Evolutionary conservation across 805 yeast genomes (phyloP).

Genomic region (Metahyphopichia silvanorum): DNA sequence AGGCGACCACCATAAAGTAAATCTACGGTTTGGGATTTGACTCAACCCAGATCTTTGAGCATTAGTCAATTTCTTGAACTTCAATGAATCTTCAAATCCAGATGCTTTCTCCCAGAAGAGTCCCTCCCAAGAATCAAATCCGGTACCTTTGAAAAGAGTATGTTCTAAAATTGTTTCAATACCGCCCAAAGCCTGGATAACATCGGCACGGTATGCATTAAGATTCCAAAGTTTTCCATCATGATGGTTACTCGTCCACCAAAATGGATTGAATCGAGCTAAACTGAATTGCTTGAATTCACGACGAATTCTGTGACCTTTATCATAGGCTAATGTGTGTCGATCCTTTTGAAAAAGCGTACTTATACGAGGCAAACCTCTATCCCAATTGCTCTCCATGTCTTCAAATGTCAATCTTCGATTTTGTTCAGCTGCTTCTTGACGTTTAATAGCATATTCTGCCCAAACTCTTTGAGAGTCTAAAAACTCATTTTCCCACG

Average conservation of each 20-base stretch:
- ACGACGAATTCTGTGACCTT: conserved; percentile 83
- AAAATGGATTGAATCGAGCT: conserved; percentile 78
- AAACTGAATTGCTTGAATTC: conserved; percentile 73
- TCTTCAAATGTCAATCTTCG: conserved; percentile 89
- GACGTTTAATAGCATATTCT: conserved; percentile 87
- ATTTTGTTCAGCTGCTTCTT: conserved; percentile 81
- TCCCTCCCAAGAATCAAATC: conserved; percentile 98
- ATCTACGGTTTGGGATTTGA: conserved; percentile 96
- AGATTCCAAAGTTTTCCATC: conserved; percentile 96
- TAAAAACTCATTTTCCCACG: conserved; percentile 95
- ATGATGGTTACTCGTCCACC: conserved; percentile 94
- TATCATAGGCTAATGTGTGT: conserved; percentile 90
- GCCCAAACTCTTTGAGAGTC: conserved; percentile 98
- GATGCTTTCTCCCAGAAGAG: conserved; percentile 97
- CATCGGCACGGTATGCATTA: conserved; percentile 90
- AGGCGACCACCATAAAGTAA: conserved; percentile 99
- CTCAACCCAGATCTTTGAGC: conserved; percentile 97
- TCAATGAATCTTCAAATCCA: conserved; percentile 95
- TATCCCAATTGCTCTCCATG: conserved; percentile 90
- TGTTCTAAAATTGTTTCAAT: conserved; percentile 94
- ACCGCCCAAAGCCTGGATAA: conserved; percentile 96
- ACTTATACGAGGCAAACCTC: conserved; percentile 95
- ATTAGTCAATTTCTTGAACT: conserved; percentile 90
- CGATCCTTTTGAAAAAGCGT: conserved; percentile 94
- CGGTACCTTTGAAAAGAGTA: conserved; percentile 93